Evolutionary conservation across 345 rosid species (phyloP), one percentile per base, ranked within the genome.

Genomic region (Passiflora organensis): DNA sequence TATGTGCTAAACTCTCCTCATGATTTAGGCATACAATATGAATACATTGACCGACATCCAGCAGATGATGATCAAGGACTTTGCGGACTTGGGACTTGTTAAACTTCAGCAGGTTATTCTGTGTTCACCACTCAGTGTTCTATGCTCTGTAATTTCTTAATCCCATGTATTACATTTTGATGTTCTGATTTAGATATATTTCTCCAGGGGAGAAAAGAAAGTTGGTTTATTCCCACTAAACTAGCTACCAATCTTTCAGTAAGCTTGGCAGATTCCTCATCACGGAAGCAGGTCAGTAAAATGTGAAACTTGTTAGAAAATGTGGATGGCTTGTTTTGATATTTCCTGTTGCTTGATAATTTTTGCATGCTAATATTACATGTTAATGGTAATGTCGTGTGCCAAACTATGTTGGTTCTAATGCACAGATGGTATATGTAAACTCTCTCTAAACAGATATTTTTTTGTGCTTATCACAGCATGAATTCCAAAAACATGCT

Each of bases 151-250:
- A 32, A 5, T 37, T 17, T 43, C 44, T n/a, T 9, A 51, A 17
- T 59, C n/a, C 51, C 43, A 10, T 25, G 36, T 22, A 19, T 36
- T 47, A 23, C 57, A 65, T 23, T 10, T 46, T 25, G 25, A 19
- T 32, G 20, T 48, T 60, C 55, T 59, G 16, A 52, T 39, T 41
- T 46, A 23, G 37, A 24, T 64, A 13, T 58, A 28, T 51, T 38
- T 57, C 24, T 64, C 51, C 80, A 88, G 98, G 98, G 95, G 59
- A 82, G 89, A 78, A 93, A 82, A 59, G 96, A 89, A 48, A 81
- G 86, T 73, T 93, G 96, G 99, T 86, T 89, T 76, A 84, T 88
- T 70, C 98, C 98, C 24, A 91, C 96, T 65, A 86, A 82, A 67
- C 70, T 91, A 70, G 94, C 86, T 21, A 84, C 96, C 34, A 88